Evolutionary conservation across 805 yeast genomes (phyloP), one percentile per base, ranked within the genome.

Genomic region (Candida ortonii): DNA sequence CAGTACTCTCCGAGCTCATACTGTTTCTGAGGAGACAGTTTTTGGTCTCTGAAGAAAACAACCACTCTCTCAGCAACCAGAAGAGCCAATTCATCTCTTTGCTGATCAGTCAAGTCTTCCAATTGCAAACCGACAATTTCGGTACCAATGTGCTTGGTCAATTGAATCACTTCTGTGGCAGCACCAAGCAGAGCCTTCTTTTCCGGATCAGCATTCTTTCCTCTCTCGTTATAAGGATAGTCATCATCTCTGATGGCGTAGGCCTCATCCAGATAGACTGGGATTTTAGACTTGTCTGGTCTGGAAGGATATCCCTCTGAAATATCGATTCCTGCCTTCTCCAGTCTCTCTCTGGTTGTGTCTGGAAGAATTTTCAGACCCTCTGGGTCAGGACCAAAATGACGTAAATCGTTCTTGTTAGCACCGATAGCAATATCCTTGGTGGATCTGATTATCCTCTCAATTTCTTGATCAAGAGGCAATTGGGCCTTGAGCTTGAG

Each of bases 1-100:
- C 52, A 71, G 55, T 69, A 69, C 17, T 65, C 44, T 25, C 75
- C 76, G 22, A 70, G 47, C 36, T 58, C 70, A 31, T 62, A 46
- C 47, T 69, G 76, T 41, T 61, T 62, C 46, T 64, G 64, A 17
- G 70, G 68, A 28, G 64, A 42, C 25, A 69, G 52, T 33, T 68
- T 70, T 50, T 70, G 76, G 43, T 68, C 66, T 36, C 71, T 52
- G 62, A 71, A 70, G 47, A 71, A 70, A 12, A 71, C 76, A 25
- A 70, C 76, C n/a, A 64, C 66, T 46, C 77, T 61, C 50, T 68
- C 73, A 16, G 75, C 70, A 23, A 69, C 55, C 29, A 71, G 49
- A 10, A 69, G 52, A 6, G 75, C 76, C 38, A 71, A 57, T 50
- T 71, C 74, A 47, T 71, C 73, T 33, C 52, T 59, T 47, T 71